These are phyloP conservation scores for Neostapfia colusana DNA, from an alignment of 176 grass and related monocot species.

Conservation along the genomic window DNA sequence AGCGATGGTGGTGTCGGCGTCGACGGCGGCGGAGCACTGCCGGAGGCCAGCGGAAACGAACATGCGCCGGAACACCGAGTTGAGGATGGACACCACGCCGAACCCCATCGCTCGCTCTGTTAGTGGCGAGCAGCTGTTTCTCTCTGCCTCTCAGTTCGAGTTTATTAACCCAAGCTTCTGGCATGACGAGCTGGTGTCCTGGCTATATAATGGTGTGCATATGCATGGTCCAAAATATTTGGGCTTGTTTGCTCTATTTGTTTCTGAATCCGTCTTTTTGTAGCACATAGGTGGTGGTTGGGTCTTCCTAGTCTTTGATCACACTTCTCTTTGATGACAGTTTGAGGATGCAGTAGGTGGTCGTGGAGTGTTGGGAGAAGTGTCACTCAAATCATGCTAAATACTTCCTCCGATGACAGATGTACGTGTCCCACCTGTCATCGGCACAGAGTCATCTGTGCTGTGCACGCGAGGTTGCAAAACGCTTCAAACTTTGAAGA, in stretches of 20 bases:
- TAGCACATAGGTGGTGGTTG: not conserved
- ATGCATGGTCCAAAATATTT: not conserved
- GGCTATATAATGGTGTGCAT: not conserved
- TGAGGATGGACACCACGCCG: slow-evolving; percentile 59
- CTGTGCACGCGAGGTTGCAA: too few relatives aligned
- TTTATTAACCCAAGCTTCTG: too few relatives aligned
- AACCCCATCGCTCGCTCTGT: slow-evolving; percentile 51
- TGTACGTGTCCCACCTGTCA: too few relatives aligned
- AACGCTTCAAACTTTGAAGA: not conserved
- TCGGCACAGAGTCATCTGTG: too few relatives aligned
- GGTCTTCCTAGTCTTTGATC: not conserved
- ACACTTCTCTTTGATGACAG: not conserved
- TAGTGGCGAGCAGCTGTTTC: not conserved
- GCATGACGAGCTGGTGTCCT: not conserved
- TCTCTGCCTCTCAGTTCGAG: not conserved
- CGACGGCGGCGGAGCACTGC: slow-evolving; percentile 31
- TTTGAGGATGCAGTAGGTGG: not conserved
- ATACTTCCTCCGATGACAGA: too few relatives aligned
- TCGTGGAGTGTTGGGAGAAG: not conserved
- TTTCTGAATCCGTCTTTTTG: not conserved
- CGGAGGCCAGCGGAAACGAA: slow-evolving; percentile 68
- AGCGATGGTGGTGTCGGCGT: slow-evolving; percentile 67
- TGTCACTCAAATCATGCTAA: not conserved
- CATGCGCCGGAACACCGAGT: slow-evolving; percentile 52
- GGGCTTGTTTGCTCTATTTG: not conserved